Evolutionary conservation across 1,139 yeast species (phyloP).

Genomic region (Taphrina pruni): DNA sequence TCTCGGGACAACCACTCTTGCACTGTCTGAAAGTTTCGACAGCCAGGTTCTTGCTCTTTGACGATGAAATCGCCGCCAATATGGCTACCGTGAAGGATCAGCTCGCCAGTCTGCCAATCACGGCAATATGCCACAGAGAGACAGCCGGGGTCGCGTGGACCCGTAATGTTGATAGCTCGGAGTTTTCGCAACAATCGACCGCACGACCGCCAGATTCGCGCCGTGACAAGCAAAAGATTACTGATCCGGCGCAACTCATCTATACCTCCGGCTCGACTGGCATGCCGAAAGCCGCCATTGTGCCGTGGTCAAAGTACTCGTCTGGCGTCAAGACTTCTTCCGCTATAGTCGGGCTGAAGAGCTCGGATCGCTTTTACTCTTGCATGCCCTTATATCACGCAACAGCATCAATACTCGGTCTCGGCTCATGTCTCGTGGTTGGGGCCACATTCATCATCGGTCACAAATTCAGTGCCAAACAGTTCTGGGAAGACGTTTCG

Average conservation of each 20-base stretch:
- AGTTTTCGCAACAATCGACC: slow-evolving; percentile 12
- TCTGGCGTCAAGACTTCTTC: slow-evolving; percentile 71
- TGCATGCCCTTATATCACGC: slow-evolving; percentile 97
- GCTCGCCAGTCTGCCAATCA: slow-evolving; percentile 50
- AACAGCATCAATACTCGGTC: slow-evolving; percentile 78
- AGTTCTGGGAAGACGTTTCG: slow-evolving; percentile 90
- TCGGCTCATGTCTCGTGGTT: slow-evolving; percentile 51
- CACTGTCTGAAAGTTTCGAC: slow-evolving; percentile 79
- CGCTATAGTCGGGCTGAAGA: slow-evolving; percentile 71
- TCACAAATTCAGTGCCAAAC: slow-evolving; percentile 79
- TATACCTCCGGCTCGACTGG: slow-evolving; percentile 97
- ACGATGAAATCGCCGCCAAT: slow-evolving; percentile 67
- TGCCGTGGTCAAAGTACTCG: slow-evolving; percentile 81
- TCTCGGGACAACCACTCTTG: slow-evolving; percentile 71
- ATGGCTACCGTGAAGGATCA: slow-evolving; percentile 62
- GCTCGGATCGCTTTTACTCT: slow-evolving; percentile 69
- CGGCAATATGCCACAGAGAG: slow-evolving; percentile 16
- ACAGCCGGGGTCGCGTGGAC: slow-evolving; percentile 12
- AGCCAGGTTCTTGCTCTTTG: slow-evolving; percentile 72
- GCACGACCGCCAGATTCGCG: slow-evolving; percentile 49
- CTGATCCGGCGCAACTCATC: slow-evolving; percentile 70
- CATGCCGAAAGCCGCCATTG: slow-evolving; percentile 89
- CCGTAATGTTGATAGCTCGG: slow-evolving; percentile 9
- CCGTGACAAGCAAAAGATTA: slow-evolving; percentile 47
- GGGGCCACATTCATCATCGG: slow-evolving; percentile 80